phyloP scores from a whole-genome alignment of 2,329 filamentous ascomycete species.

The Corinectria fuckeliana region DNA sequence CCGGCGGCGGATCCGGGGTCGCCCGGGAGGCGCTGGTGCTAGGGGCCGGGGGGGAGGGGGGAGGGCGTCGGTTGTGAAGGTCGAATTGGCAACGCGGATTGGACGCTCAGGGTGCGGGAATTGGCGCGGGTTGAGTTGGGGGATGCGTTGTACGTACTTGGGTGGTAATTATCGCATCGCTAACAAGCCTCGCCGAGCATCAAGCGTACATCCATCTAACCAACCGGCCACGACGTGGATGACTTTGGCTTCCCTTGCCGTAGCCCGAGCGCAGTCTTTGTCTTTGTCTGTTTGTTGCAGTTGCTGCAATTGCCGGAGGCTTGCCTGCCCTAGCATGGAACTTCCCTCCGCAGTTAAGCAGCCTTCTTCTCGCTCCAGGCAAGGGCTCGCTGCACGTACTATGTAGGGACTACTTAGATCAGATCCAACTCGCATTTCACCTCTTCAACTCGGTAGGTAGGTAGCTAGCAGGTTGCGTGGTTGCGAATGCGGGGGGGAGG shows the following conservation, averaged over 20 bases:
- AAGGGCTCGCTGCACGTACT: no score
- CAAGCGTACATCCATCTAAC: background rate
- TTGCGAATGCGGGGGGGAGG: background rate
- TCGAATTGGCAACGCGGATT: slow-evolving; percentile 29
- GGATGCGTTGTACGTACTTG: no score
- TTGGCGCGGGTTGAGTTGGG: no score
- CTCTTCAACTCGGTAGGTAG: slow-evolving; percentile 4
- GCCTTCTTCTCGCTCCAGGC: background rate
- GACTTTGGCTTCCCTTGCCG: background rate
- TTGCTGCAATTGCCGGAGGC: background rate
- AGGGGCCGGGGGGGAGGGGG: slow-evolving; percentile 18
- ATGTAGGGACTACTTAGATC: no score
- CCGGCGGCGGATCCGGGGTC: slow-evolving; percentile 39
- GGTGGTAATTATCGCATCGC: slow-evolving; percentile 15
- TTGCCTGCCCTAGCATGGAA: slow-evolving; percentile 12
- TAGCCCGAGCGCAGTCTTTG: background rate
- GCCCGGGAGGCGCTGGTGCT: slow-evolving; percentile 37
- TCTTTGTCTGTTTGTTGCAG: background rate
- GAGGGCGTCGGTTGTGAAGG: slow-evolving; percentile 7
- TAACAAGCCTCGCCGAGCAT: slow-evolving; percentile 3
- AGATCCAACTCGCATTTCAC: slow-evolving; percentile 6
- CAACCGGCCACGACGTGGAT: slow-evolving; percentile 5
- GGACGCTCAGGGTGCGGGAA: slow-evolving; percentile 32
- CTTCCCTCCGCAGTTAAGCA: slow-evolving; percentile 17
- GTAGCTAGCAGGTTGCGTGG: no score